These are phyloP conservation scores for Toxicodendron radicans DNA, from an alignment of 345 rosid genomes.

Conservation along the genomic window DNA sequence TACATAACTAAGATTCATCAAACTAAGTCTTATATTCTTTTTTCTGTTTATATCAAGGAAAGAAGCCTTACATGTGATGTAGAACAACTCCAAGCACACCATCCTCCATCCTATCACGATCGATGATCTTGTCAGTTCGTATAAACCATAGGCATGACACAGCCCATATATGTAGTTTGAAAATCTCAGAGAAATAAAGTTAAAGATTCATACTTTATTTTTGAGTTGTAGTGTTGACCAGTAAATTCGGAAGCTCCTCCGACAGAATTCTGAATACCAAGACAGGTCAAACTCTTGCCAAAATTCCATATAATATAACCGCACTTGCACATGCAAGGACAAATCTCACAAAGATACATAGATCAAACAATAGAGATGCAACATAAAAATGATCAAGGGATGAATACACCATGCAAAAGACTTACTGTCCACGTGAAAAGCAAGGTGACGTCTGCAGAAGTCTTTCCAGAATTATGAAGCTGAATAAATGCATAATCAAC, in stretches of 20 bases:
- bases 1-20: no score
- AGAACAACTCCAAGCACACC: conserved; percentile 65
- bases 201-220: conserved; percentile 45
- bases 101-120: conserved; percentile 61
- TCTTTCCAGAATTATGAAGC: conserved; percentile 72
- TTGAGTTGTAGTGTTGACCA: conserved; percentile 81
- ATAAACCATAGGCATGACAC: conserved; percentile 8
- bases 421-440: conserved; percentile 99
- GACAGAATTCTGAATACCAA: conserved; percentile 68
- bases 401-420: background rate
- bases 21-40: background rate
- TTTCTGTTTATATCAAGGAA: conserved; percentile 13
- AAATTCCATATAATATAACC: no score
- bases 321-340: no score
- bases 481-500: conserved; percentile 30
- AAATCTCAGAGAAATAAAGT: background rate
- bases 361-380: background rate
- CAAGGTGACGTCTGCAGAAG: conserved; percentile 66
- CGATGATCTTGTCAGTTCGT: conserved; percentile 21
- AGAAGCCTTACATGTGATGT: conserved; percentile 75
- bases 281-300: background rate
- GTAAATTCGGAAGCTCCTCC: conserved; percentile 88
- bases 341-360: no score
- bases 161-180: background rate
- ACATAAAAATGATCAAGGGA: background rate